These are phyloP conservation scores for Teratosphaeria gauchensis DNA, from an alignment of 2,329 filamentous ascomycete genomes.

Conservation along the genomic window DNA sequence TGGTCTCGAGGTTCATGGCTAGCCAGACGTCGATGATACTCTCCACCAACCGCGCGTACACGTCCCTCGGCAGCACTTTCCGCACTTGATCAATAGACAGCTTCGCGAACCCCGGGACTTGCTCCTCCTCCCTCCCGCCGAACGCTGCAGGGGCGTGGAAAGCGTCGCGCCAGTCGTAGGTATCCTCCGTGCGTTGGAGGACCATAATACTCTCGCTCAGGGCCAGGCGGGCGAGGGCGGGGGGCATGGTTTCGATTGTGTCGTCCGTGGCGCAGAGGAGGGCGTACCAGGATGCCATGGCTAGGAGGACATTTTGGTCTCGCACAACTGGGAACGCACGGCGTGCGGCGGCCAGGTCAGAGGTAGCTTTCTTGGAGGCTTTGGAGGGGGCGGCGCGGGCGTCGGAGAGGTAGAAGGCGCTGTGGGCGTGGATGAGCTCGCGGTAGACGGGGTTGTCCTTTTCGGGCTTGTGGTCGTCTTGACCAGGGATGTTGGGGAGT, in stretches of 20 bases:
- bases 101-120: not conserved
- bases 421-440: not conserved
- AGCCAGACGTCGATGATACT: not conserved
- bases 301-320: not conserved
- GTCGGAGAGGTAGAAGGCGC: not conserved
- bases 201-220: conserved; percentile 1
- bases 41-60: not conserved
- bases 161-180: not conserved
- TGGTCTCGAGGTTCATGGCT: not conserved
- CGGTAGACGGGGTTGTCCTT: not conserved
- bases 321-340: not conserved
- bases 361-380: not conserved
- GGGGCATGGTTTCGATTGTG: not conserved
- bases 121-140: not conserved
- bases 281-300: not conserved
- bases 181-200: not conserved
- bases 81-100: conserved; percentile 1
- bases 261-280: conserved; percentile 2
- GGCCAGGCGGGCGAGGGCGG: not conserved
- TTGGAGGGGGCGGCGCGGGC: not conserved
- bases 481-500: too few relatives aligned
- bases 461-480: not conserved
- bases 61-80: not conserved
- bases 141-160: not conserved
- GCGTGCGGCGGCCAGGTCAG: not conserved